Percentiles rank a stretch among this genome's conserved stretches.
These are phyloP conservation scores for Paramyrothecium roridum DNA, from an alignment of 2,329 filamentous ascomycete species.

Conservation along the genomic window DNA sequence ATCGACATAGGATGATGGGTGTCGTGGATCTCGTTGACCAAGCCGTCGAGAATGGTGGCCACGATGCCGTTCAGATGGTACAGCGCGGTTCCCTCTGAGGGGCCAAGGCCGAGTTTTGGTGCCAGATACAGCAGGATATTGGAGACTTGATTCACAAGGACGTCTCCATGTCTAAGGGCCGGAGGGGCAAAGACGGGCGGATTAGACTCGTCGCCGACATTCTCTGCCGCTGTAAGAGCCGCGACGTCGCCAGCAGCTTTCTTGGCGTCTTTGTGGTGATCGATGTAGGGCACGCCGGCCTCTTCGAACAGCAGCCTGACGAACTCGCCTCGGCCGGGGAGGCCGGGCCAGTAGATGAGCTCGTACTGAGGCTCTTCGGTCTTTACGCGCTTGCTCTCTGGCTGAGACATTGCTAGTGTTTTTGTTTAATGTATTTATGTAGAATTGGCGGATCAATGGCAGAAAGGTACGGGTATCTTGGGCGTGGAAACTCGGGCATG, in stretches of 20 bases:
- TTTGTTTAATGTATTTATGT: background rate
- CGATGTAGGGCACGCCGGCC: constrained; percentile 59
- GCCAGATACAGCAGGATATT: constrained; percentile 73
- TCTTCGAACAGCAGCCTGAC: constrained; percentile 73
- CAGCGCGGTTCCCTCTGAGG: constrained; percentile 36
- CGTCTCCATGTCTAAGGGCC: constrained; percentile 57
- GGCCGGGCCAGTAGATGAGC: constrained; percentile 67
- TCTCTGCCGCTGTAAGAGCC: constrained; percentile 39
- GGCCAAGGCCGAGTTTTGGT: constrained; percentile 53
- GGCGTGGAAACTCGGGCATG: no score
- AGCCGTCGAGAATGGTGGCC: constrained; percentile 67
- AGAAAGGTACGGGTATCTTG: no score
- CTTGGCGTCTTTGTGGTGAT: constrained; percentile 39
- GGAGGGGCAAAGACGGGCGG: constrained; percentile 67
- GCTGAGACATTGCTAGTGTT: constrained; percentile 12
- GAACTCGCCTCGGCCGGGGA: constrained; percentile 74
- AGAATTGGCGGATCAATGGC: background rate
- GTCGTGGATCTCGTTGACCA: constrained; percentile 71
- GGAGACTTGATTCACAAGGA: constrained; percentile 66
- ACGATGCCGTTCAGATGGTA: constrained; percentile 61
- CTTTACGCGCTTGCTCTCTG: constrained; percentile 23
- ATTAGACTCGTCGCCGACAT: constrained; percentile 52
- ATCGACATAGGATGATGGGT: constrained; percentile 68
- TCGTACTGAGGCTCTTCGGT: constrained; percentile 51
- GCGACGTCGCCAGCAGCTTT: constrained; percentile 51